phyloP scores from a whole-genome alignment of 139 green algal genomes.

The Trebouxia sp. region DNA sequence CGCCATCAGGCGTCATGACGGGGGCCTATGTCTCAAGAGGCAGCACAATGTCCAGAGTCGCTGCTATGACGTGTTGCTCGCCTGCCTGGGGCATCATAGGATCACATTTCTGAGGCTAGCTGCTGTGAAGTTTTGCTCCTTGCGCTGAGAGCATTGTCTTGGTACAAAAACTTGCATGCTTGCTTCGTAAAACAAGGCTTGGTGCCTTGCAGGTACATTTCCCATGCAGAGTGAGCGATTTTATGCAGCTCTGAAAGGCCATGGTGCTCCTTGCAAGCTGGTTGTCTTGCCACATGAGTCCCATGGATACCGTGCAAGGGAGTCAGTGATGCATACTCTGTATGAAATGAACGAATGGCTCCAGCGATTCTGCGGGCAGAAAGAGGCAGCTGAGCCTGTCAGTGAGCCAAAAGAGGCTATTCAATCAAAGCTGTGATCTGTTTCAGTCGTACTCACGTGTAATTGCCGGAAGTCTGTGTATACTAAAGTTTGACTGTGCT shows the following conservation, averaged over 20 bases:
- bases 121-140: too few relatives aligned
- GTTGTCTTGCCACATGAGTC: slow-evolving; percentile 95
- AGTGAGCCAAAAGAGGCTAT: too few relatives aligned
- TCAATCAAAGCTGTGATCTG: background rate
- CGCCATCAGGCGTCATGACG: background rate
- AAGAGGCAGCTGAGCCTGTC: too few relatives aligned
- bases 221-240: slow-evolving; percentile 92
- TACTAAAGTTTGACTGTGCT: too few relatives aligned
- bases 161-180: too few relatives aligned
- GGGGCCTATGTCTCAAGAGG: too few relatives aligned
- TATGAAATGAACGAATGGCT: slow-evolving; percentile 80
- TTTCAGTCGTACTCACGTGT: too few relatives aligned
- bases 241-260: slow-evolving; percentile 86
- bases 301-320: slow-evolving; percentile 79
- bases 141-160: too few relatives aligned
- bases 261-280: slow-evolving; percentile 77
- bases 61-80: too few relatives aligned
- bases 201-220: slow-evolving; percentile 58
- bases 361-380: slow-evolving; percentile 2
- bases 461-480: too few relatives aligned
- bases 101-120: too few relatives aligned
- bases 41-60: slow-evolving; percentile 5
- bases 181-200: background rate
- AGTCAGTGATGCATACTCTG: slow-evolving; percentile 80
- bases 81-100: too few relatives aligned